Percentiles rank a stretch among this genome's conserved stretches.
Conservation (phyloP, 2,329 filamentous ascomycete species). For the Colletotrichum caudatum region DNA sequence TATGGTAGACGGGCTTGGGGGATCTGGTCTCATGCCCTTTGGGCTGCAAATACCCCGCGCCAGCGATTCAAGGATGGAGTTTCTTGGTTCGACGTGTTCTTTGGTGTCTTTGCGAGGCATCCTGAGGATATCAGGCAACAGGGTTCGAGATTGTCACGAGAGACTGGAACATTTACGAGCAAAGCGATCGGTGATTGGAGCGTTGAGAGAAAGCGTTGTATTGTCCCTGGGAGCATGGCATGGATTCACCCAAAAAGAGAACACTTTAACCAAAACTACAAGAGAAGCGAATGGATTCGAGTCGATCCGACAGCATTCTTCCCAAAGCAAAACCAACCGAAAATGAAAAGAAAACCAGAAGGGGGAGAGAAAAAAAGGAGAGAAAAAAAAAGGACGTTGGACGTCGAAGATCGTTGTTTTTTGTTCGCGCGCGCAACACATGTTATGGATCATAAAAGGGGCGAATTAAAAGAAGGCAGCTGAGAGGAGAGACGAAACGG, state of each 20-base stretch:
- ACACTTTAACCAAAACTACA: slow-evolving; percentile 35
- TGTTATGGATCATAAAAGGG: slow-evolving; percentile 28
- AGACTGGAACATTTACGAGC: slow-evolving; percentile 34
- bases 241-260: slow-evolving; percentile 34
- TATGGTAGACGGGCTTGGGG: slow-evolving; percentile 33
- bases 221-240: slow-evolving; percentile 37
- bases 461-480: slow-evolving; percentile 14
- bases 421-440: slow-evolving; percentile 17
- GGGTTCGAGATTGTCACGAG: slow-evolving; percentile 21
- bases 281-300: slow-evolving; percentile 36
- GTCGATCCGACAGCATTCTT: slow-evolving; percentile 10
- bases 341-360: background rate
- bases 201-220: slow-evolving; percentile 26
- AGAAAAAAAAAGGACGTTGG: slow-evolving; percentile 20
- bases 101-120: slow-evolving; percentile 36
- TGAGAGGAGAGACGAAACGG: background rate
- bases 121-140: slow-evolving; percentile 24
- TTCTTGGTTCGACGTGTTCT: slow-evolving; percentile 37
- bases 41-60: slow-evolving; percentile 36
- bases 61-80: slow-evolving; percentile 35
- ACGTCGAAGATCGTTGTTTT: slow-evolving; percentile 6
- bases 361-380: slow-evolving; percentile 7
- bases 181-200: slow-evolving; percentile 33
- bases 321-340: slow-evolving; percentile 3
- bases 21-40: slow-evolving; percentile 29